phyloP scores from a whole-genome alignment of 2,329 filamentous ascomycete species.

The Fusarium neocosmosporiellum region DNA sequence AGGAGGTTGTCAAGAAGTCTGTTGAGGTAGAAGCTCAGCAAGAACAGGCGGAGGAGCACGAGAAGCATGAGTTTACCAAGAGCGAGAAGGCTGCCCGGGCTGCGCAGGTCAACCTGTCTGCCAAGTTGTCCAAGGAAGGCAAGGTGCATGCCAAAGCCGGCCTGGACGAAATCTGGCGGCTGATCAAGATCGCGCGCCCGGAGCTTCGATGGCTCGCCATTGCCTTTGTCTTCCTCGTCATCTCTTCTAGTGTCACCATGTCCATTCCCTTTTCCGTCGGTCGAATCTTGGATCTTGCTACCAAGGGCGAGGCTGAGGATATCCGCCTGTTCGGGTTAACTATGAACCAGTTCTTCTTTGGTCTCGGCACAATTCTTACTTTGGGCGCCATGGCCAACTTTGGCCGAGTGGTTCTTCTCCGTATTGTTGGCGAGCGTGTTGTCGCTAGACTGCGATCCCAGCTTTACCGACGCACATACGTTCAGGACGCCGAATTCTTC shows the following conservation, averaged over 20 bases:
- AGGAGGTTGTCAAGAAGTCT: constrained; percentile 54
- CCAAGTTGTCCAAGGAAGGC: constrained; percentile 87
- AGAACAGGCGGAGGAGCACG: constrained; percentile 44
- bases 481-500: constrained; percentile 99
- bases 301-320: constrained; percentile 74
- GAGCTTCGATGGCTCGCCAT: constrained; percentile 81
- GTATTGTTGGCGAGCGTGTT: constrained; percentile 94
- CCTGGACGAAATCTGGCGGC: constrained; percentile 81
- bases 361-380: constrained; percentile 79
- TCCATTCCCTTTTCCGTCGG: constrained; percentile 97
- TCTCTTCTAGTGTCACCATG: constrained; percentile 95
- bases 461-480: constrained; percentile 89
- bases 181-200: constrained; percentile 89
- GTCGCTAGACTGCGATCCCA: constrained; percentile 90
- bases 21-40: constrained; percentile 45
- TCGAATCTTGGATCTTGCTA: constrained; percentile 92
- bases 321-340: constrained; percentile 84
- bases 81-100: constrained; percentile 89
- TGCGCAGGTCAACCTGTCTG: constrained; percentile 88
- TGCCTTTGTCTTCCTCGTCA: constrained; percentile 86
- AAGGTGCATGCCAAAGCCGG: constrained; percentile 69
- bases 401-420: constrained; percentile 89
- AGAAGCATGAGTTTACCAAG: constrained; percentile 64
- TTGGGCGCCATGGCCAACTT: constrained; percentile 92
- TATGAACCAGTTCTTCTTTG: constrained; percentile 88